Evolutionary conservation across 805 yeast species (phyloP), one percentile per base, ranked within the genome.

Genomic region (Pichia ethanolica): DNA sequence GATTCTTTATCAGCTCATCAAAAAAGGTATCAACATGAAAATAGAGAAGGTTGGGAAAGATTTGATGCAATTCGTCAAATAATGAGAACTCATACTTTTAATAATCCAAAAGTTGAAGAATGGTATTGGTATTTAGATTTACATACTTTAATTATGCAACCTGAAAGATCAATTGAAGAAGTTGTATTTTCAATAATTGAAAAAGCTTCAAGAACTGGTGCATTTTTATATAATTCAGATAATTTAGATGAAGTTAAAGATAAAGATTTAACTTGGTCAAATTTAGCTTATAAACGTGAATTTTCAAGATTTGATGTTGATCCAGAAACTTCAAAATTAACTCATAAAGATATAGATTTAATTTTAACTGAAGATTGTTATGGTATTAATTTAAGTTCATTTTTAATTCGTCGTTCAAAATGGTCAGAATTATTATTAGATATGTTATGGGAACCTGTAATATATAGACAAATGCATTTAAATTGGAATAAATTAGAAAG

Each of bases 11-110:
- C 77, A 27, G 43, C 63, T 33, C 68, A 68, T 54, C 68, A 72
- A 53, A 75, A 74, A 56, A 62, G 73, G 45, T 75, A 75, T 56
- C 73, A 75, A 43, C 74, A 74, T 59, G 79, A 74, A 47, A 69
- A 69, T 61, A 66, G 80, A 53, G 53, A 71, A 59, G 73, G 73
- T 4, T 71, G 75, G 75, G 73, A 69, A 53, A 70, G 70, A 51
- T 65, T 70, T 39, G 75, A 71, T 51, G 51, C 62, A 30, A 51
- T 71, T 32, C 60, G 68, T 39, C 63, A 58, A 32, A 64, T 66
- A 1, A 65, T 71, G 68, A 64, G 63, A 45, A 63, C 68, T 44
- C 55, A 60, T n/a, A 37, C 56, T 1, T 38, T 65, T 10, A 40
- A 40, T 35, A 63, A 61, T 37, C 50, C 54, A 5, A 50, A 48